phyloP scores from a whole-genome alignment of 169 alveolate genomes.

The Plasmodium gonderi region DNA sequence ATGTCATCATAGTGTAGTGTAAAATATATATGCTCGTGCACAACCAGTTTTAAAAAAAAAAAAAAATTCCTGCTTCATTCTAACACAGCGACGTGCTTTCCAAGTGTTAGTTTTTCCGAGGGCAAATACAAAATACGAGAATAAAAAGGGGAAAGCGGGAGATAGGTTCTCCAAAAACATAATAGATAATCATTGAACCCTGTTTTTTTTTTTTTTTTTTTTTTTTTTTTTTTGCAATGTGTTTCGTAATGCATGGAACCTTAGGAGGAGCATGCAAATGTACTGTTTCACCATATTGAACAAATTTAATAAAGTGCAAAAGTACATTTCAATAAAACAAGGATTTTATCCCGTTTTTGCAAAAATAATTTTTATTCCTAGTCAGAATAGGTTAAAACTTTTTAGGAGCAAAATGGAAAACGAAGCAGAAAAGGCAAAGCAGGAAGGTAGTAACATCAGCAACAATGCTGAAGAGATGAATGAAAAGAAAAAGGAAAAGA shows the following conservation, averaged over 20 bases:
- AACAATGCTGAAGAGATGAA: slow-evolving; percentile 1
- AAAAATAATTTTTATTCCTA: background rate
- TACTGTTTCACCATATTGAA: background rate
- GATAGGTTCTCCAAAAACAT: no score
- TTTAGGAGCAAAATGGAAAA: slow-evolving; percentile 20
- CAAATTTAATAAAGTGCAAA: background rate
- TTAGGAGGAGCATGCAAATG: background rate
- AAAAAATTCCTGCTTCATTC: no score
- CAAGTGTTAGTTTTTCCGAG: no score
- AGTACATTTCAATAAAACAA: background rate
- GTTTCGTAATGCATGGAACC: background rate
- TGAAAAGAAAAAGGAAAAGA: slow-evolving; percentile 74
- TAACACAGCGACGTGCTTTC: no score
- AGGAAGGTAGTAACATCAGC: background rate
- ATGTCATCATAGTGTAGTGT: no score
- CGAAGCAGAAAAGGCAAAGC: background rate
- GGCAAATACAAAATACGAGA: no score
- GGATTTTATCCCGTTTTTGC: background rate
- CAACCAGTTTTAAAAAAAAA: no score
- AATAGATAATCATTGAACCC: no score
- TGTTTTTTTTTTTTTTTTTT: no score
- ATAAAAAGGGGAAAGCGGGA: no score
- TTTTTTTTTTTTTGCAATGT: no score
- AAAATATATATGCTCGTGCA: no score
- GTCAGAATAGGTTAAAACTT: background rate